These are phyloP conservation scores for Ceratocystis harringtonii DNA, from an alignment of 2,329 filamentous ascomycete genomes.

Conservation along the genomic window DNA sequence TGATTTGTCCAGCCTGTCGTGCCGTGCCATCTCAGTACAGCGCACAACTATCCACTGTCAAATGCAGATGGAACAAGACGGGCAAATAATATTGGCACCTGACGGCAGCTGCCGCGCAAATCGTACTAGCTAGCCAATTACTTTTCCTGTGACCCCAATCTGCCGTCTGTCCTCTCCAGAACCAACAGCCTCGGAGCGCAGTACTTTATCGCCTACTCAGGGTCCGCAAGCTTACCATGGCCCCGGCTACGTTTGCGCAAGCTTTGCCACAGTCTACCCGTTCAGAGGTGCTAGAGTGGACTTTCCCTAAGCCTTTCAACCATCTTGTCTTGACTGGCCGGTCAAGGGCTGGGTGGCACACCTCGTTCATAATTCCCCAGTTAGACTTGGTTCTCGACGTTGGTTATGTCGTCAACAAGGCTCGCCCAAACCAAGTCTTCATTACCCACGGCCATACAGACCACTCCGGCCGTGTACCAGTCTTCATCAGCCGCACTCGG, in stretches of 20 bases:
- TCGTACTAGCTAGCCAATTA: neutral
- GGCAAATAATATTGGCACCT: neutral
- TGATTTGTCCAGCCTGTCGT: neutral
- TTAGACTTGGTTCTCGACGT: constrained; percentile 36
- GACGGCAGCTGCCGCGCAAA: neutral
- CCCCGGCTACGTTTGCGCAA: constrained; percentile 26
- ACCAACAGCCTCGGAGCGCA: neutral
- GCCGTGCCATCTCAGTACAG: too few species aligned
- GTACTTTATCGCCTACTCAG: neutral
- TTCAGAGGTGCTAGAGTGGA: constrained; percentile 33
- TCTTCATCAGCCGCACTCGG: constrained; percentile 31
- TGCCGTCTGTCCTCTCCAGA: neutral
- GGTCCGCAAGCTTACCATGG: neutral
- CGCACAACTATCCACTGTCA: neutral
- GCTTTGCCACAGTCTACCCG: constrained; percentile 31
- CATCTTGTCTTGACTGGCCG: constrained; percentile 31
- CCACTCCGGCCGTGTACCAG: constrained; percentile 30
- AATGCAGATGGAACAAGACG: neutral
- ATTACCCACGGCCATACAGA: constrained; percentile 36
- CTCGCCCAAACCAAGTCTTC: constrained; percentile 35
- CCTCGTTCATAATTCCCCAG: constrained; percentile 35
- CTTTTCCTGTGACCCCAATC: neutral
- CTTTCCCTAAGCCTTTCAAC: constrained; percentile 30
- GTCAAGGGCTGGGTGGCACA: constrained; percentile 37
- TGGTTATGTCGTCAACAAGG: constrained; percentile 32